Evolutionary conservation across 2,329 filamentous ascomycete species (phyloP).

Genomic region (Monilinia aucupariae): DNA sequence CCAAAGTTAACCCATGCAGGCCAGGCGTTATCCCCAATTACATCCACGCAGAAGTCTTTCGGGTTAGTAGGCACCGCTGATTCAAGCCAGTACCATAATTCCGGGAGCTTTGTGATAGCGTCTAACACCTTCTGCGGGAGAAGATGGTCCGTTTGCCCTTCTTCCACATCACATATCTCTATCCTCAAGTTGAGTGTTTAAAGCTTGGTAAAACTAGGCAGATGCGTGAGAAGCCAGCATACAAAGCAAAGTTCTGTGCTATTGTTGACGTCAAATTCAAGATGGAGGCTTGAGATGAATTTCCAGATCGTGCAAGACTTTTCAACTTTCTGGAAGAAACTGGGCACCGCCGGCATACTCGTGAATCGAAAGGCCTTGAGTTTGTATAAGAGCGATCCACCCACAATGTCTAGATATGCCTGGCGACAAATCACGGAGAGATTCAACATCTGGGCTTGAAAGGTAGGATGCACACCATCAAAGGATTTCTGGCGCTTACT

Average conservation of each 20-base stretch:
- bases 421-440: neutral
- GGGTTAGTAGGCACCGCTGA: neutral
- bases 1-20: neutral
- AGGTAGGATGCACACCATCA: neutral
- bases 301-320: no score
- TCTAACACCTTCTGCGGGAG: neutral
- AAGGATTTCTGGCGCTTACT: neutral
- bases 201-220: neutral
- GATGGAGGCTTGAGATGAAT: neutral
- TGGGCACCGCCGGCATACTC: fast-evolving
- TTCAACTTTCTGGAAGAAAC: neutral
- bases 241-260: neutral
- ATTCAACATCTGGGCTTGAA: neutral
- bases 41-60: neutral
- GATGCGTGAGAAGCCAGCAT: neutral
- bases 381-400: neutral
- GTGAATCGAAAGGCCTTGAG: neutral
- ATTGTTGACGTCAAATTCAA: neutral
- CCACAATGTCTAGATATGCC: neutral
- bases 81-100: neutral
- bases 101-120: neutral
- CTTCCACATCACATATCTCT: neutral
- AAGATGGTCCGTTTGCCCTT: neutral
- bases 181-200: neutral
- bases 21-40: neutral